Evolutionary conservation across 495 filamentous ascomycete species (phyloP).

Genomic region (Beverwykella pulmonaria): DNA sequence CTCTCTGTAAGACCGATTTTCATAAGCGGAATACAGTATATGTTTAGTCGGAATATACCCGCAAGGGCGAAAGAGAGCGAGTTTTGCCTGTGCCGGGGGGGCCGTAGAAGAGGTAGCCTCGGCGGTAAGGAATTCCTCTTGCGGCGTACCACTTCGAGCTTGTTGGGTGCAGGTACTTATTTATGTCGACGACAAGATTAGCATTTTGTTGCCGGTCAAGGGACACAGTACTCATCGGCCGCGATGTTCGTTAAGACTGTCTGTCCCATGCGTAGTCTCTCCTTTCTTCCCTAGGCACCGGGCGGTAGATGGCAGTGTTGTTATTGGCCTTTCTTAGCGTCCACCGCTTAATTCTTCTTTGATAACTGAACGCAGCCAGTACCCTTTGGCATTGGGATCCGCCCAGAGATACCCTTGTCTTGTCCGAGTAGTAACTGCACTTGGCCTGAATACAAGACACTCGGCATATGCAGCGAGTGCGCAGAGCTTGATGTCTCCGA

Average conservation of each 20-base stretch:
- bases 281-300: conserved; percentile 45
- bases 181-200: conserved; percentile 74
- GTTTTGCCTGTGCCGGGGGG: conserved; percentile 50
- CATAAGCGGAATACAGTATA: conserved; percentile 69
- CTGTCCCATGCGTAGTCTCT: conserved; percentile 59
- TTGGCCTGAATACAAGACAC: too few species aligned
- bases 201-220: conserved; percentile 75
- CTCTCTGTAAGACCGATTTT: conserved; percentile 70
- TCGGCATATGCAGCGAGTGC: too few species aligned
- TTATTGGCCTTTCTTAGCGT: conserved; percentile 42
- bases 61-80: conserved; percentile 62
- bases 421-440: too few species aligned
- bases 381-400: too few species aligned
- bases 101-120: conserved; percentile 50
- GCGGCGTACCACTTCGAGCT: conserved; percentile 76
- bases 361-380: too few species aligned
- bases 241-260: conserved; percentile 68
- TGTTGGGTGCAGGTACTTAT: conserved; percentile 78
- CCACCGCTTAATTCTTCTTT: conserved; percentile 52
- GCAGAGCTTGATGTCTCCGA: too few species aligned
- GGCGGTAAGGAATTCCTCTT: conserved; percentile 56
- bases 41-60: conserved; percentile 68
- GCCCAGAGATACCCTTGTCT: too few species aligned
- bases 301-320: conserved; percentile 57
- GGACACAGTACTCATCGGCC: conserved; percentile 82